Percentiles rank a stretch among this genome's conserved stretches.
Conservation (phyloP, 495 filamentous ascomycete genomes). For the Penicillium canescens region DNA sequence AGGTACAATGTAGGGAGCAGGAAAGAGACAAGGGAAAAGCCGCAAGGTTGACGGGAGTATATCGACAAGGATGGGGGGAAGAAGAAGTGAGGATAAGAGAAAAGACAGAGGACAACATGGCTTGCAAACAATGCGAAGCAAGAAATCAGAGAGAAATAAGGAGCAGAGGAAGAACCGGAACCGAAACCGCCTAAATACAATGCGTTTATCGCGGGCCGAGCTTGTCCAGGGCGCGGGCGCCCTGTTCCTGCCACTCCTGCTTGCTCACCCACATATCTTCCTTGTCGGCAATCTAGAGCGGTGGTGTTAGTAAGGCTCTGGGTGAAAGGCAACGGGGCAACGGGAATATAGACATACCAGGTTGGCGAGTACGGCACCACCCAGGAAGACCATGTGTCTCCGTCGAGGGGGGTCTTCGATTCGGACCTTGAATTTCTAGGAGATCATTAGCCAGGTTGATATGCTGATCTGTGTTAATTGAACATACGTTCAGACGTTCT, state of each 20-base stretch:
- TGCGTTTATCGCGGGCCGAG: constrained; percentile 69
- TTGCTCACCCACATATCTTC: constrained; percentile 99
- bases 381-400: constrained; percentile 98
- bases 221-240: constrained; percentile 82
- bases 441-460: constrained; percentile 18
- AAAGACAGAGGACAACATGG: constrained; percentile 14
- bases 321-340: not conserved
- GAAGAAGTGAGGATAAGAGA: constrained; percentile 4
- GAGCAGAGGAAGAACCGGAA: constrained; percentile 10
- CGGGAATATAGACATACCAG: constrained; percentile 59
- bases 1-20: constrained; percentile 25
- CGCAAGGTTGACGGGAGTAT: constrained; percentile 20
- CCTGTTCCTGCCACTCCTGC: constrained; percentile 95
- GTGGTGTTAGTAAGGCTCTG: constrained; percentile 15
- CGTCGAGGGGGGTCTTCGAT: constrained; percentile 97
- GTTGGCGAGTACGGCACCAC: constrained; percentile 94
- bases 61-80: constrained; percentile 20
- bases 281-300: constrained; percentile 83
- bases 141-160: constrained; percentile 13
- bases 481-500: constrained; percentile 76
- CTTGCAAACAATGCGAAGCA: constrained; percentile 28
- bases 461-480: not conserved
- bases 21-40: constrained; percentile 16
- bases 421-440: constrained; percentile 95
- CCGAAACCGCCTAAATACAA: constrained; percentile 22